phyloP scores from a whole-genome alignment of 805 yeast species.

The Hanseniaspora lindneri region DNA sequence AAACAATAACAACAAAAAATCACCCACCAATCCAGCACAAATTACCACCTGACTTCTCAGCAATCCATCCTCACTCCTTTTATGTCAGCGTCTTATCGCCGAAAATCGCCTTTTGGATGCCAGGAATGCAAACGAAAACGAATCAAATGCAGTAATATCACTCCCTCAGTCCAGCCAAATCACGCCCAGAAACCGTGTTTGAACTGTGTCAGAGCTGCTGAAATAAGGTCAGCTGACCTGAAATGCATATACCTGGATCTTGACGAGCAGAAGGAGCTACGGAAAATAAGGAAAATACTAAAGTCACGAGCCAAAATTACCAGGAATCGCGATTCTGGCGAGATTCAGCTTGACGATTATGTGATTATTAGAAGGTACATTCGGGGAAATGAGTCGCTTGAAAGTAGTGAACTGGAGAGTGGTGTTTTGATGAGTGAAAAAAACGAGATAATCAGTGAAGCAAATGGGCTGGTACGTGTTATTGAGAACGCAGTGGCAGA shows the following conservation, averaged over 20 bases:
- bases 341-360: too few relatives aligned
- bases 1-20: too few relatives aligned
- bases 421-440: too few relatives aligned
- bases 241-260: conserved; percentile 9
- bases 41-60: too few relatives aligned
- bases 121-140: background rate
- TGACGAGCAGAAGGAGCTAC: conserved; percentile 8
- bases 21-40: too few relatives aligned
- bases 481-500: too few relatives aligned
- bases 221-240: background rate
- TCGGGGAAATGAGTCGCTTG: background rate
- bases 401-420: too few relatives aligned
- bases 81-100: background rate
- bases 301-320: background rate
- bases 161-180: too few relatives aligned
- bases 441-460: too few relatives aligned
- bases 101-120: background rate
- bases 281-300: conserved; percentile 10
- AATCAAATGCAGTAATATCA: conserved; percentile 17
- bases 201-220: background rate
- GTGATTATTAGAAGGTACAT: conserved; percentile 1
- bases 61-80: background rate
- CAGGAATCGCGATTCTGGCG: background rate
- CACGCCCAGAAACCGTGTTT: background rate
- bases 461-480: too few relatives aligned